A percentile compares a stretch with the other conserved stretches of the same genome.
phyloP scores from a whole-genome alignment of 345 rosid species.

The Gossypioides kirkii region DNA sequence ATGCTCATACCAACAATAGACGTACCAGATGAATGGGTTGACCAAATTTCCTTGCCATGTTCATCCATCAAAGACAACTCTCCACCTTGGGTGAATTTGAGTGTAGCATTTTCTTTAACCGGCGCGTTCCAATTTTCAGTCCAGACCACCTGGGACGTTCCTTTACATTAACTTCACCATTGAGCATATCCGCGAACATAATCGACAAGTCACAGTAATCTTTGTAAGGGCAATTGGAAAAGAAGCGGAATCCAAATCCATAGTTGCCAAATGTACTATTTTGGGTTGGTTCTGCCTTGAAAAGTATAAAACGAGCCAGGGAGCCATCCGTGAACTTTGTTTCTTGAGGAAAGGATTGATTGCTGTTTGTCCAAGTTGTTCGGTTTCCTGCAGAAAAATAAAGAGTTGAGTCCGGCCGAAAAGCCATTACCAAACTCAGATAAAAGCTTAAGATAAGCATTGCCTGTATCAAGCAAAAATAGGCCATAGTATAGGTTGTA shows the following conservation, averaged over 20 bases:
- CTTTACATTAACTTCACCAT: not conserved
- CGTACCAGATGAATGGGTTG: conserved; percentile 15
- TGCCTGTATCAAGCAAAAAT: not conserved
- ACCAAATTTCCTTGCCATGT: conserved; percentile 13
- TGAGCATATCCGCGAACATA: not conserved
- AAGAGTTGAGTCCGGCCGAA: not conserved
- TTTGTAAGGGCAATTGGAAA: not conserved
- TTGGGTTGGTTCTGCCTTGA: not conserved
- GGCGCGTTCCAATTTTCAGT: not conserved
- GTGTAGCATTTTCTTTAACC: conserved; percentile 3
- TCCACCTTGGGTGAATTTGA: conserved; percentile 17
- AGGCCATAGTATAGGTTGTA: not conserved
- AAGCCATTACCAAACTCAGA: not conserved
- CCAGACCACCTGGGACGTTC: not conserved
- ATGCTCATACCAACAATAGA: conserved; percentile 15
- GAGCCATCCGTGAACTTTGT: not conserved
- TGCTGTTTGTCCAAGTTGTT: conserved; percentile 7
- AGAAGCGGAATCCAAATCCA: not conserved
- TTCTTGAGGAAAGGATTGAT: conserved; percentile 1
- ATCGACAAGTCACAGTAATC: not conserved
- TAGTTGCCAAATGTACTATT: not conserved
- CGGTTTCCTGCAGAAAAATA: not conserved
- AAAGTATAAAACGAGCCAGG: not conserved
- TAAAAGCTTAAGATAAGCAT: not conserved
- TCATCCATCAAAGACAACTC: conserved; percentile 14